Percentiles rank a stretch among this genome's conserved stretches.
Evolutionary conservation across 2,329 filamentous ascomycete species (phyloP).

Genomic region (Drechslera avenae): DNA sequence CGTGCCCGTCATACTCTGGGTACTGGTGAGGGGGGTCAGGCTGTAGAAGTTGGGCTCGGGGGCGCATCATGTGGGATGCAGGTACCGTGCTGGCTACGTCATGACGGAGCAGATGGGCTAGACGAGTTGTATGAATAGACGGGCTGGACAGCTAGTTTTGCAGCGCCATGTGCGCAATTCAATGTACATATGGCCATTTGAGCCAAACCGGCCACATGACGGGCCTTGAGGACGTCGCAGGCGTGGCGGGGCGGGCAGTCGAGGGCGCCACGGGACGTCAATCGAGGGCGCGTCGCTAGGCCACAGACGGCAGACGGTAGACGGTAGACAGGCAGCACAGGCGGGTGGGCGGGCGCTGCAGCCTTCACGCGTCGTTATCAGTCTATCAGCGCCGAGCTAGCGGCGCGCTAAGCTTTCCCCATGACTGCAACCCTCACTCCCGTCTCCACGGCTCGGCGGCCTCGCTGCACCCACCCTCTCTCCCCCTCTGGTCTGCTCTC

Average conservation of each 20-base stretch:
- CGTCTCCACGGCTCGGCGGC: not conserved
- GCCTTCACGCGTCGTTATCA: constrained; percentile 9
- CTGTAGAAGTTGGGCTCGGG: constrained; percentile 18
- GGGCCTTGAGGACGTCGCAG: too few species aligned
- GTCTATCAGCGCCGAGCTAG: constrained; percentile 4
- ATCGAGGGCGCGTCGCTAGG: not conserved
- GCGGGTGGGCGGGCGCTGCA: not conserved
- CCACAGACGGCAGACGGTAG: too few species aligned
- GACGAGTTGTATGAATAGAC: not conserved
- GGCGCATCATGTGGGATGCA: constrained; percentile 12
- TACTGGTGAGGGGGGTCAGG: constrained; percentile 79
- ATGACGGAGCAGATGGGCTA: not conserved
- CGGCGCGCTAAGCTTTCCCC: constrained; percentile 9
- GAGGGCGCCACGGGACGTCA: too few species aligned
- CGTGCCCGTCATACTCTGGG: constrained; percentile 90
- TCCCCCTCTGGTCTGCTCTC: too few species aligned
- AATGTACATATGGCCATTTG: too few species aligned
- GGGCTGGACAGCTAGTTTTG: not conserved
- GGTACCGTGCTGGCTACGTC: constrained; percentile 6
- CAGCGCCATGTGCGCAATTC: too few species aligned
- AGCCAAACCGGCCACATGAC: too few species aligned
- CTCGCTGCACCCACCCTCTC: not conserved
- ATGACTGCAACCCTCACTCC: constrained; percentile 11
- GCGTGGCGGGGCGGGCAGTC: too few species aligned
- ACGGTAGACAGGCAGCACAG: too few species aligned